Percentiles rank a stretch among this genome's conserved stretches.
Evolutionary conservation across 148 eudicot genomes (phyloP).

Genomic region (Dianthus caryophyllus): DNA sequence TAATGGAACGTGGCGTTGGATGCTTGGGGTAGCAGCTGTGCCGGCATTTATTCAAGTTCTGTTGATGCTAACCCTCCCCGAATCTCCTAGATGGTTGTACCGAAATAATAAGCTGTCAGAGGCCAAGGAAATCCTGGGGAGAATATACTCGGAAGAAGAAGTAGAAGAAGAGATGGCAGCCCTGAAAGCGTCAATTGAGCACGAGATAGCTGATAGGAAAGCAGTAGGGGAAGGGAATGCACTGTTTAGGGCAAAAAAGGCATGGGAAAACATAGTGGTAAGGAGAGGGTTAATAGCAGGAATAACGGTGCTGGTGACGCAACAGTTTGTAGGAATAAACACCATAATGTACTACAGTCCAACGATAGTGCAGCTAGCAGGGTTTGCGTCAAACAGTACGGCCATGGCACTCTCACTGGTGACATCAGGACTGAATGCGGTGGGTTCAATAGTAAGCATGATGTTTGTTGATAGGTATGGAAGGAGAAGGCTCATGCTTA

Average conservation of each 20-base stretch:
- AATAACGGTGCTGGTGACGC: constrained; percentile 70
- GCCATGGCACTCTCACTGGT: constrained; percentile 70
- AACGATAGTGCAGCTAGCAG: constrained; percentile 72
- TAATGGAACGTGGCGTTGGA: constrained; percentile 75
- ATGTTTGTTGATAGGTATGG: constrained; percentile 60
- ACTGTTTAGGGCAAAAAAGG: constrained; percentile 42
- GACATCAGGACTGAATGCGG: constrained; percentile 60
- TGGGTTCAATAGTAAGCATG: constrained; percentile 59
- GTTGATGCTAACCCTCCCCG: constrained; percentile 65
- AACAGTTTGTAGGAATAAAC: constrained; percentile 74
- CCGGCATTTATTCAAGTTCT: constrained; percentile 60
- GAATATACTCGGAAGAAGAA: constrained; percentile 58
- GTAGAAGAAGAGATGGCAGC: constrained; percentile 58
- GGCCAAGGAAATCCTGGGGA: constrained; percentile 61
- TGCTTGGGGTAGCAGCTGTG: constrained; percentile 77
- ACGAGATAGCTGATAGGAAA: constrained; percentile 34
- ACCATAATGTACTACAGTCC: constrained; percentile 81
- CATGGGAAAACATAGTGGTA: constrained; percentile 48
- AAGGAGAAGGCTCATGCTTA: constrained; percentile 62
- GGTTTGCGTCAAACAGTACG: constrained; percentile 68
- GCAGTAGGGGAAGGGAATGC: constrained; percentile 26
- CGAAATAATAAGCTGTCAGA: constrained; percentile 35
- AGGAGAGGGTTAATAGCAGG: constrained; percentile 76
- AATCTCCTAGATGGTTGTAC: constrained; percentile 87
- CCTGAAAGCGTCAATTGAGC: constrained; percentile 44